These are phyloP conservation scores for Acer campestre DNA, from an alignment of 345 rosid genomes.

Conservation along the genomic window DNA sequence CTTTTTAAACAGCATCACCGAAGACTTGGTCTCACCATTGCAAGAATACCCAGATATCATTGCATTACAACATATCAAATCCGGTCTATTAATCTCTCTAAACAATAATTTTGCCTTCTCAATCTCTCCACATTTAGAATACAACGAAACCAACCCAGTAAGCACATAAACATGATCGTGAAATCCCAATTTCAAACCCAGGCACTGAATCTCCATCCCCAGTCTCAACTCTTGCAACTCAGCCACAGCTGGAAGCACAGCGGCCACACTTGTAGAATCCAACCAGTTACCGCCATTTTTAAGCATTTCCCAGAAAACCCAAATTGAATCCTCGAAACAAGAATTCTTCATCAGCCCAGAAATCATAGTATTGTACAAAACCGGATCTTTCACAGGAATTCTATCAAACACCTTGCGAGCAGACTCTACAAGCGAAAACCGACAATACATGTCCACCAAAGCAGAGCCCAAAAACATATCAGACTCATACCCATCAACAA, in stretches of 20 bases:
- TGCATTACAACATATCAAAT: constrained; percentile 74
- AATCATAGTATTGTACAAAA: constrained; percentile 65
- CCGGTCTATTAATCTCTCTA: constrained; percentile 49
- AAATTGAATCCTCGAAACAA: constrained; percentile 50
- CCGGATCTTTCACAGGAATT: constrained; percentile 63
- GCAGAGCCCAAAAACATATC: constrained; percentile 67
- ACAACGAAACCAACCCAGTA: constrained; percentile 65
- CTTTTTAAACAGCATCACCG: constrained; percentile 55
- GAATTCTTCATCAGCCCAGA: constrained; percentile 60
- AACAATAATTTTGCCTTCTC: constrained; percentile 46
- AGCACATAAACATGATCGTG: constrained; percentile 52
- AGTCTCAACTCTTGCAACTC: constrained; percentile 64
- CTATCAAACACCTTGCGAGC: constrained; percentile 63
- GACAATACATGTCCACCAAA: constrained; percentile 56
- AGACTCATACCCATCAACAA: constrained; percentile 55
- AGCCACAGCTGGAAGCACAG: constrained; percentile 70
- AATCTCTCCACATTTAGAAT: constrained; percentile 61
- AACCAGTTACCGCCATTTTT: constrained; percentile 34
- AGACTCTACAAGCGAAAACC: constrained; percentile 35
- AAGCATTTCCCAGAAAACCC: constrained; percentile 51
- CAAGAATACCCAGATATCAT: constrained; percentile 73
- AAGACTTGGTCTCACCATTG: constrained; percentile 51
- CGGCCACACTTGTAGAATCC: constrained; percentile 55
- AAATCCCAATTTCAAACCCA: constrained; percentile 54
- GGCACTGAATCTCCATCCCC: constrained; percentile 65